Base-by-base conservation (phyloP, 2,329 filamentous ascomycete genomes). In the Alternaria postmessia region DNA sequence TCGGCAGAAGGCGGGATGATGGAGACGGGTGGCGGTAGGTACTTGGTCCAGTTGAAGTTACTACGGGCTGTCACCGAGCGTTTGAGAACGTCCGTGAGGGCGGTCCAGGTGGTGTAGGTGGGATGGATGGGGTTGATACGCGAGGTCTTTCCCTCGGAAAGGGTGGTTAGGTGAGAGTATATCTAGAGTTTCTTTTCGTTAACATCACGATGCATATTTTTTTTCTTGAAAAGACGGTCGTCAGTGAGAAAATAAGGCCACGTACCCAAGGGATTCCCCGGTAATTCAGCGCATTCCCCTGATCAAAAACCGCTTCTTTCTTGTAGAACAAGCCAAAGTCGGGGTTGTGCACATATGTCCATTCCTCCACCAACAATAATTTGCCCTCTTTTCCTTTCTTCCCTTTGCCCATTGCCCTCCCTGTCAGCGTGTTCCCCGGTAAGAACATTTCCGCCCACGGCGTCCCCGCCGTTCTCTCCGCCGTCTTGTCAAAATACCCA, bases 261-360 rank as follows among this genome's bases (percentile, higher is more conserved):
- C 7, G 12, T 67, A 77, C 74, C 75, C 75, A 78, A 20, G 75
- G 75, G 28, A 78, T 76, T 2, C 75, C 75, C 18, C 75, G 66
- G n/a, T 68, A 62, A 47, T 78, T 77, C 47, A 78, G 57, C 8
- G 74, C 75, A 49, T 73, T 75, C 3, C 73, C 75, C 59, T 77
- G 75, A 51, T 78, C 75, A 51, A 73, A 77, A 14, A 78, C 62
- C 2, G 71, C 74, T 42, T 72, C 64, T 36, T 70, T 72, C 61
- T 77, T 77, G 57, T 74, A 75, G 30, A 64, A 61, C 11, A 75
- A 44, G 0, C 75, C 73, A 8, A 59, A 44, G 0, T 68, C 54
- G 1, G 52, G 22, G 32, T 59, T 76, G 32, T 72, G 64, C 26
- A 70, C 56, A 53, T 76, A 78, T 2, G 66, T 60, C 73, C 73